Conservation (phyloP, 805 yeast genomes). For the Candida andamanensis region DNA sequence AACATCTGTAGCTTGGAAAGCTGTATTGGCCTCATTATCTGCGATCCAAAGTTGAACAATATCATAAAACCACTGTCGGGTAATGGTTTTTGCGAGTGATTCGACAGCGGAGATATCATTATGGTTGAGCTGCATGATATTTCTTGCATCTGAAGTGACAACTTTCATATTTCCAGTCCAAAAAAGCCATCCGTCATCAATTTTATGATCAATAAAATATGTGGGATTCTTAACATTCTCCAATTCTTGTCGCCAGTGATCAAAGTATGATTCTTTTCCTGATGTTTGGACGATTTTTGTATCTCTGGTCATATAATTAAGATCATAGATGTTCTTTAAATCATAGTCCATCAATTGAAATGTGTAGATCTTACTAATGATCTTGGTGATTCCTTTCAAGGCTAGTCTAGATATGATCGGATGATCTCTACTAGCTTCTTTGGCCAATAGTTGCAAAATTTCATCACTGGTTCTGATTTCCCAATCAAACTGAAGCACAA, state of each 20-base stretch:
- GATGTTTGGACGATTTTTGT: slow-evolving; percentile 38
- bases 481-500: slow-evolving; percentile 48
- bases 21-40: slow-evolving; percentile 64
- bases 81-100: slow-evolving; percentile 41
- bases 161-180: slow-evolving; percentile 62
- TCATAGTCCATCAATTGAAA: slow-evolving; percentile 47
- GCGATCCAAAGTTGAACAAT: slow-evolving; percentile 50
- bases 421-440: slow-evolving; percentile 54
- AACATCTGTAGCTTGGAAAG: slow-evolving; percentile 63
- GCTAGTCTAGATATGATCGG: slow-evolving; percentile 62
- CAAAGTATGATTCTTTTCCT: slow-evolving; percentile 29
- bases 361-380: slow-evolving; percentile 42
- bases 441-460: slow-evolving; percentile 40
- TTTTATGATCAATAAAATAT: slow-evolving; percentile 54
- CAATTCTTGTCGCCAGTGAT: slow-evolving; percentile 48
- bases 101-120: slow-evolving; percentile 39
- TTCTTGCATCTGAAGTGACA: slow-evolving; percentile 28
- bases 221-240: slow-evolving; percentile 39
- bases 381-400: slow-evolving; percentile 52
- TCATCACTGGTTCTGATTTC: slow-evolving; percentile 42
- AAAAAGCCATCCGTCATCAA: slow-evolving; percentile 63
- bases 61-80: slow-evolving; percentile 53
- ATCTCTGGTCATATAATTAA: slow-evolving; percentile 28
- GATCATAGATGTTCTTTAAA: slow-evolving; percentile 38
- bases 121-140: slow-evolving; percentile 21